These are phyloP conservation scores for Beauveria asiatica DNA, from an alignment of 2,329 filamentous ascomycete species.

Conservation along the genomic window DNA sequence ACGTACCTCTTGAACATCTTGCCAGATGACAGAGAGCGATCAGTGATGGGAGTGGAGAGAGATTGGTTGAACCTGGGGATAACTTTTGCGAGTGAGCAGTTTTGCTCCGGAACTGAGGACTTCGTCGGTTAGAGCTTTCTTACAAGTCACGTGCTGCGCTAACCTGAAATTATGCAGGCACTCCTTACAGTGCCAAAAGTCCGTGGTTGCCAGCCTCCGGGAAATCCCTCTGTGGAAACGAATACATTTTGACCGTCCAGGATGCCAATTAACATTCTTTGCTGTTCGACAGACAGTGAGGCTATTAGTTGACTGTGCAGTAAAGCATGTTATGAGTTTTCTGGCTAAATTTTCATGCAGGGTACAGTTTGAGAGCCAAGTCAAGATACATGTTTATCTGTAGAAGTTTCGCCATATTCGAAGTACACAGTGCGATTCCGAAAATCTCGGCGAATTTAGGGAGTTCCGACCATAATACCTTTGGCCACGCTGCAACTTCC, in stretches of 20 bases:
- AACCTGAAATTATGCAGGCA: slow-evolving; percentile 9
- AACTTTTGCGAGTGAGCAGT: slow-evolving; percentile 42
- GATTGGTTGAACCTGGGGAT: slow-evolving; percentile 41
- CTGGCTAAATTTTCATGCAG: background rate
- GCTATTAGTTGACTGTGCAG: background rate
- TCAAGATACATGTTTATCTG: background rate
- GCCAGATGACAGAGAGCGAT: slow-evolving; percentile 60
- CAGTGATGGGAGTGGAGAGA: slow-evolving; percentile 50
- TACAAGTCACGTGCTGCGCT: slow-evolving; percentile 28
- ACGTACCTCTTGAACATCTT: slow-evolving; percentile 81
- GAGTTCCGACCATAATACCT: slow-evolving; percentile 1
- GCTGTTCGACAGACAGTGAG: background rate
- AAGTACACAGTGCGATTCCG: slow-evolving; percentile 12
- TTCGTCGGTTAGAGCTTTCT: slow-evolving; percentile 38
- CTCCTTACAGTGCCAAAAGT: slow-evolving; percentile 10
- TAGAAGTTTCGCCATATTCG: background rate
- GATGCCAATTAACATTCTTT: background rate
- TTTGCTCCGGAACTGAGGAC: slow-evolving; percentile 36
- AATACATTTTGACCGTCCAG: background rate
- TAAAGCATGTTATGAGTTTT: background rate
- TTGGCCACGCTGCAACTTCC: slow-evolving; percentile 4
- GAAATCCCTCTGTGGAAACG: slow-evolving; percentile 4
- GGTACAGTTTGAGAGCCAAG: background rate
- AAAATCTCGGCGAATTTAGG: slow-evolving; percentile 12
- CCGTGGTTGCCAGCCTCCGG: background rate